Evolutionary conservation across 805 yeast species (phyloP), one percentile per base, ranked within the genome.

Genomic region (Zygoascus biomembranicola): DNA sequence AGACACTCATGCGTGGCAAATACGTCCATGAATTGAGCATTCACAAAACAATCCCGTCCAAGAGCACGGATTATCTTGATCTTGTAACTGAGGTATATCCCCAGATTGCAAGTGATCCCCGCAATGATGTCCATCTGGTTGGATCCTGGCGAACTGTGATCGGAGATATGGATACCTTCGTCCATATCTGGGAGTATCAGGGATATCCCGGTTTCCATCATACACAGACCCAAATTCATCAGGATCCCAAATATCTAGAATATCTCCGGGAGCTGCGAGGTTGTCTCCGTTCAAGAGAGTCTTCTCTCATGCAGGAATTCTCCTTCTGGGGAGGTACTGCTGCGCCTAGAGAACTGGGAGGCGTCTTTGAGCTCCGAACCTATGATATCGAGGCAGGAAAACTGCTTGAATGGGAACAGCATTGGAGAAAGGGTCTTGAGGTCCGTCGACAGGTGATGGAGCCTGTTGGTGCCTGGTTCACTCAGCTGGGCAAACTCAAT

Each of bases 401-500:
- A 23, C 63, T 72, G 48, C 59, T 69, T n/a, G 76, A 72, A 52
- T 72, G 76, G 76, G 76, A 73, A 49, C 59, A 63, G n/a, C 64
- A 67, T 53, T 72, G 76, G 76, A 62, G 66, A 37, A 59, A 64
- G 54, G 76, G 76, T 8, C 59, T 72, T 28, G 72, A 72, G 57
- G 68, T 64, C 57, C 69, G 76, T n/a, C 61, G 72, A n/a, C 68
- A 73, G 55, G 77, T 72, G 19, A 72, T 72, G 76, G 75, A 73
- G 63, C 76, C 76, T 1, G 75, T 72, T 1, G 76, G 76, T 5
- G 76, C 76, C 5, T 72, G 76, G 76, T 72, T 73, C 59, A 58
- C 70, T 26, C 71, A 69, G 55, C 57, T 72, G 31, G 76, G 76
- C 5, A 56, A 61, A 5, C 62, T 72, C n/a, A 73, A 72, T 60